Percentiles rank a stretch among this genome's conserved stretches.
Conservation (phyloP, 2,329 filamentous ascomycete genomes). For the Aspergillus terreus region DNA sequence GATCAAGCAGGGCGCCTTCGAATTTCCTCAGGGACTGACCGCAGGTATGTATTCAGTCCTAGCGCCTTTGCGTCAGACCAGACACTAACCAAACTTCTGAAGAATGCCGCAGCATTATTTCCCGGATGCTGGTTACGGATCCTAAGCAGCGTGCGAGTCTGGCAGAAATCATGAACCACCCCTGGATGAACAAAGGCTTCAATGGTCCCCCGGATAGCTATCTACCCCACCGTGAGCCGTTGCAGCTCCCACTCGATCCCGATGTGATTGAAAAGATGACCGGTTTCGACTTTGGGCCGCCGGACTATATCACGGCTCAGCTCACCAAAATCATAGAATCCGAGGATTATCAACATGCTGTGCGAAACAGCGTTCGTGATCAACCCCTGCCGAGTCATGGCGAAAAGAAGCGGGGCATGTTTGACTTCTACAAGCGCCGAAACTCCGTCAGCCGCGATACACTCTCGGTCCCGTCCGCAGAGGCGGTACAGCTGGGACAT, state of each 20-base stretch:
- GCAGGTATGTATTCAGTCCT: slow-evolving; percentile 59
- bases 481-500: slow-evolving; percentile 74
- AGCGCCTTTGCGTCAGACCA: slow-evolving; percentile 5
- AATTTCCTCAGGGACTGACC: slow-evolving; percentile 92
- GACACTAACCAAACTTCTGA: slow-evolving; percentile 33
- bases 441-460: slow-evolving; percentile 91
- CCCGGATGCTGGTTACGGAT: slow-evolving; percentile 93
- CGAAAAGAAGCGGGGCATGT: slow-evolving; percentile 85
- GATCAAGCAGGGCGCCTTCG: slow-evolving; percentile 94
- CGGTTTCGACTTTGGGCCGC: slow-evolving; percentile 91
- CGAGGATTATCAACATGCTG: slow-evolving; percentile 84
- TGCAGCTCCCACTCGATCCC: slow-evolving; percentile 78
- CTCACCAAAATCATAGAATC: slow-evolving; percentile 85
- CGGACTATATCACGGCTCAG: slow-evolving; percentile 77
- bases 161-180: slow-evolving; percentile 88
- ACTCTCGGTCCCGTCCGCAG: slow-evolving; percentile 74
- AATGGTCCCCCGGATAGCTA: slow-evolving; percentile 83
- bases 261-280: slow-evolving; percentile 91
- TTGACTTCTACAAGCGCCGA: slow-evolving; percentile 94
- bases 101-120: slow-evolving; percentile 94
- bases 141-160: slow-evolving; percentile 81
- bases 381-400: slow-evolving; percentile 55
- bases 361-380: slow-evolving; percentile 68
- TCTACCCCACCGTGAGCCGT: slow-evolving; percentile 74
- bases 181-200: slow-evolving; percentile 94